A percentile compares a stretch with the other conserved stretches of the same genome.
Conservation (phyloP, 495 filamentous ascomycete species). For the Poronia punctata region DNA sequence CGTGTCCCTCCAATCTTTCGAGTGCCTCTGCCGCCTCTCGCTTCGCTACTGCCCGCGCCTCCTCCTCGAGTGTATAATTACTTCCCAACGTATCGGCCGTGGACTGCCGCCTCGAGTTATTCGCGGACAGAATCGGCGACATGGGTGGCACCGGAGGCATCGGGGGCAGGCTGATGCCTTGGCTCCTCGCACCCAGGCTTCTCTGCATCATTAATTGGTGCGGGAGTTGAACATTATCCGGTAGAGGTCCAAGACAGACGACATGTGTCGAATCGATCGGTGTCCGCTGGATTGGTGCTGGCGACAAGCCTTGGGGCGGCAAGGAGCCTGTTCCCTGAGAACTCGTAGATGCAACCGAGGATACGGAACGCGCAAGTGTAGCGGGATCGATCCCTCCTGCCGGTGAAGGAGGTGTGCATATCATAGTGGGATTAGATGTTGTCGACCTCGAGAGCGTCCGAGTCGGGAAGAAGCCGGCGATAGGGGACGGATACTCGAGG, state of each 20-base stretch:
- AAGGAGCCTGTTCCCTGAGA: conserved; percentile 23
- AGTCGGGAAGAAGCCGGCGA: conserved; percentile 28
- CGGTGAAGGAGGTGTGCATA: conserved; percentile 31
- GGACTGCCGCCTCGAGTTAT: conserved; percentile 21
- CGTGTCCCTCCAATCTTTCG: conserved; percentile 28
- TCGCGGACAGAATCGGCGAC: conserved; percentile 6
- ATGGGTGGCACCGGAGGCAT: conserved; percentile 16
- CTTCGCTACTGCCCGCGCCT: conserved; percentile 34
- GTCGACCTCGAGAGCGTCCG: conserved; percentile 21
- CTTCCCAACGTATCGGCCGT: conserved; percentile 41
- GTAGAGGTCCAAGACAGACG: conserved; percentile 44
- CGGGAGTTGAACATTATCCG: conserved; percentile 42
- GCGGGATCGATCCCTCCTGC: conserved; percentile 25
- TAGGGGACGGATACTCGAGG: conserved; percentile 33
- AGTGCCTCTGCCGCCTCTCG: conserved; percentile 5
- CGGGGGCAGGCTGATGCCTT: conserved; percentile 14
- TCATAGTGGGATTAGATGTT: conserved; percentile 22
- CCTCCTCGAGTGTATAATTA: conserved; percentile 45
- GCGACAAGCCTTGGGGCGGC: conserved; percentile 19
- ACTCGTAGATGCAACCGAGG: conserved; percentile 22
- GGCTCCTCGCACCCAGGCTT: conserved; percentile 27
- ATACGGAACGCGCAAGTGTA: conserved; percentile 29
- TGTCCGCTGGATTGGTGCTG: conserved; percentile 36
- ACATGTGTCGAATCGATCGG: conserved; percentile 44
- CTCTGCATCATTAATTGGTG: conserved; percentile 31